Evolutionary conservation across 441 rosid species (phyloP), one percentile per base, ranked within the genome.

Genomic region (Lepidium campestre): DNA sequence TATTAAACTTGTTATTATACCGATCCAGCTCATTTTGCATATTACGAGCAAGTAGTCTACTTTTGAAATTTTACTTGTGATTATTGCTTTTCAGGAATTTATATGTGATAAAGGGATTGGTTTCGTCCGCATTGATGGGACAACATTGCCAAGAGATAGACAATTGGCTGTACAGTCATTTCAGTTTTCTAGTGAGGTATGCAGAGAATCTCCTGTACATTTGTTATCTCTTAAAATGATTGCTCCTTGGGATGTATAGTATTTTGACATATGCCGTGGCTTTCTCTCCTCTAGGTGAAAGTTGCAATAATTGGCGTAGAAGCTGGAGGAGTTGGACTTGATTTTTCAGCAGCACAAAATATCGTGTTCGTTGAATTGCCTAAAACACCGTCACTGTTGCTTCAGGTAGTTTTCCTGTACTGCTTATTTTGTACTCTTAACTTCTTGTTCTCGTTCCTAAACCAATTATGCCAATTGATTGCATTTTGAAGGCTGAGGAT

Each of bases 271-370:
- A 52, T 46, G 32, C 17, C 40, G 40, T 32, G 62, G 57, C 13
- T 45, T 67, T 59, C 44, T 59, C 44, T 17, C 48, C 32, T 57
- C 70, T 79, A 91, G 99, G 82, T 86, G 44, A 89, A 86, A 77
- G 71, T 93, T 77, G 97, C 99, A 62, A 84, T 93, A 70, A 84
- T 93, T 79, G 97, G 99, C 23, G 72, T 86, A 77, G 89, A 88
- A 64, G 99, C 99, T 34, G 99, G 96, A 10, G 97, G 99, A 40
- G 93, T 89, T 70, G 97, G 99, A 74, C 96, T 93, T 65, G 82
- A 93, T 82, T 86, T 93, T 75, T 93, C 99, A 58, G 78, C 97
- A 29, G 97, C 97, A 7, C 85, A 83, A 70, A 85, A 82, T 78
- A 96, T 93, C 67, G 95, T 89, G 74, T 93, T 93, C 77, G 62